Evolutionary conservation across 2,329 filamentous ascomycete species (phyloP).

Genomic region (Clonostachys chloroleuca): DNA sequence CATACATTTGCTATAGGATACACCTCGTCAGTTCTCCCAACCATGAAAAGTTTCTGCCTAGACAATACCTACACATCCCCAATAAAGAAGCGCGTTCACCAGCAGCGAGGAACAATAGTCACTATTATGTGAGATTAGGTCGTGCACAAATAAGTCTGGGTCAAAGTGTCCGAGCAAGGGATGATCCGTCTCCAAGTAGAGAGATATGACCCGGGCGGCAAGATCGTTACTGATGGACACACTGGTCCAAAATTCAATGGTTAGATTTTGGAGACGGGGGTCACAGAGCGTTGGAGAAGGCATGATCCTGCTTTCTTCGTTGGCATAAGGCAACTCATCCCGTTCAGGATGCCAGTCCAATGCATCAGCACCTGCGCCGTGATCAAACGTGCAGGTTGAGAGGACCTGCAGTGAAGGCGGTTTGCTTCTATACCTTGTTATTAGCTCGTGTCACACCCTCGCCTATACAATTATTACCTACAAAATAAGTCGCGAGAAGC

Average conservation of each 20-base stretch:
- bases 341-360: neutral
- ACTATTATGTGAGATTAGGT: constrained; percentile 16
- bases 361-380: no score
- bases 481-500: neutral
- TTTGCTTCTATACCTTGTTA: neutral
- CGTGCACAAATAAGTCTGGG: constrained; percentile 22
- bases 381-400: neutral
- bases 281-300: neutral
- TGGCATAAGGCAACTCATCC: neutral
- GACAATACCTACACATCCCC: constrained; percentile 21
- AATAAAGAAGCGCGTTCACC: constrained; percentile 24
- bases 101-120: constrained; percentile 22
- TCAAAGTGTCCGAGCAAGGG: constrained; percentile 29
- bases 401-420: neutral
- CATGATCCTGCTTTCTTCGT: neutral
- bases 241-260: constrained; percentile 26
- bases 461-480: neutral
- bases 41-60: neutral
- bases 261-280: constrained; percentile 15
- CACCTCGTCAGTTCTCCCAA: neutral
- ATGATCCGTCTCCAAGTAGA: constrained; percentile 30
- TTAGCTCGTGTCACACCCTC: neutral
- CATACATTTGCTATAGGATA: constrained; percentile 24
- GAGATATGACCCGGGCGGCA: constrained; percentile 23
- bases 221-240: constrained; percentile 18